Conservation (phyloP, 495 filamentous ascomycete species). For the Barbatosphaeria neglecta region DNA sequence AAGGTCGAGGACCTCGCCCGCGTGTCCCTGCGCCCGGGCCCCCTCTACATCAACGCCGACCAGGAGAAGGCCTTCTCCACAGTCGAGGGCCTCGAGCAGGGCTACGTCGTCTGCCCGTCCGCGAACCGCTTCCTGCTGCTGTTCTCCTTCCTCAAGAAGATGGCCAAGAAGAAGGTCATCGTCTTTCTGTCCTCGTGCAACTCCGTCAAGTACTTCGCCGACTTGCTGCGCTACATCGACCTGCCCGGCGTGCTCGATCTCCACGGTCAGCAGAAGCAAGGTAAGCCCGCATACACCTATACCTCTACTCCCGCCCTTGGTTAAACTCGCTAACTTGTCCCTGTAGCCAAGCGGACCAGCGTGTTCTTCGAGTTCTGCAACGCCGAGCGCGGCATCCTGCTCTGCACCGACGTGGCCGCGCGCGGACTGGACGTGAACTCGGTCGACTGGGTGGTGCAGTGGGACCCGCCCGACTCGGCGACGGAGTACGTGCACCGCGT, state of each 20-base stretch:
- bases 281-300: too few species aligned
- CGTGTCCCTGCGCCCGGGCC: slow-evolving; percentile 83
- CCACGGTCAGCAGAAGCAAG: slow-evolving; percentile 93
- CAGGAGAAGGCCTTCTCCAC: slow-evolving; percentile 37
- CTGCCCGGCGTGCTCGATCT: slow-evolving; percentile 68
- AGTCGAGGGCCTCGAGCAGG: slow-evolving; percentile 87
- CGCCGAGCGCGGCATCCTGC: slow-evolving; percentile 75
- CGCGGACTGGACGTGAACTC: slow-evolving; percentile 86
- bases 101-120: slow-evolving; percentile 84
- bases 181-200: slow-evolving; percentile 94
- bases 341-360: slow-evolving; percentile 74
- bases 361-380: slow-evolving; percentile 99
- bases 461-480: slow-evolving; percentile 86
- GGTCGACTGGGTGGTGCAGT: slow-evolving; percentile 94
- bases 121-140: slow-evolving; percentile 90
- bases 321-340: background rate
- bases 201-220: slow-evolving; percentile 87
- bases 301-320: too few species aligned
- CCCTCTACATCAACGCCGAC: slow-evolving; percentile 93
- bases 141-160: slow-evolving; percentile 91
- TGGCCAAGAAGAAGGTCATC: slow-evolving; percentile 87
- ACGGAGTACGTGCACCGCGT: slow-evolving; percentile 95
- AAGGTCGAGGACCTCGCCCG: slow-evolving; percentile 95
- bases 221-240: slow-evolving; percentile 93
- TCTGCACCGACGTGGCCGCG: slow-evolving; percentile 95